phyloP scores from a whole-genome alignment of 1,284 basidiomycete species.

The Fistulinella cinereoalba region DNA sequence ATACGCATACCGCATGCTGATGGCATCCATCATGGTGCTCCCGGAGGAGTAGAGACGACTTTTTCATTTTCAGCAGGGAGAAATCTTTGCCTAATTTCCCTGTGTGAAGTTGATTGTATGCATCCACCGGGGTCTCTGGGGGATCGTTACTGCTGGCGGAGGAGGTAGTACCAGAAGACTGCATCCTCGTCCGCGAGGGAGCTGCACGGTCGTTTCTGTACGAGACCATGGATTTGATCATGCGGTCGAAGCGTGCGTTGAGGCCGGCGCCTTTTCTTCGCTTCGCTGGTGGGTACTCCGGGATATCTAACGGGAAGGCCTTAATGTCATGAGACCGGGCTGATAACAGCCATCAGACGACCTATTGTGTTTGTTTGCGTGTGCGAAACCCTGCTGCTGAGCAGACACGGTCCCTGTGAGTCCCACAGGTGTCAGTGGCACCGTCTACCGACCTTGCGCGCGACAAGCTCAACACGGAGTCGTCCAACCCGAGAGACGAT shows the following conservation, averaged over 20 bases:
- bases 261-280: constrained; percentile 48
- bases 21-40: constrained; percentile 9
- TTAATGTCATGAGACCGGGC: constrained; percentile 2
- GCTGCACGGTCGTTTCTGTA: constrained; percentile 17
- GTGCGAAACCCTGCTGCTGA: constrained; percentile 3
- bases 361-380: constrained; percentile 14
- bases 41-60: constrained; percentile 10
- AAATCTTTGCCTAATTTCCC: constrained; percentile 41
- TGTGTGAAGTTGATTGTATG: constrained; percentile 35
- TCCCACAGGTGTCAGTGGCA: not conserved
- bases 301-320: constrained; percentile 6
- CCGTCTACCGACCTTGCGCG: constrained; percentile 20
- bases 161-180: constrained; percentile 47
- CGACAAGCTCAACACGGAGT: constrained; percentile 15
- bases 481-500: not conserved
- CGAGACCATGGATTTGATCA: constrained; percentile 48
- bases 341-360: constrained; percentile 5
- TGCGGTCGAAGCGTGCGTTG: constrained; percentile 61
- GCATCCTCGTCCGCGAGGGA: constrained; percentile 29
- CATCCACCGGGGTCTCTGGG: constrained; percentile 44
- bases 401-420: not conserved
- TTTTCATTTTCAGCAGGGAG: constrained; percentile 43
- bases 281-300: constrained; percentile 33
- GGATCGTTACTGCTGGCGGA: constrained; percentile 42
- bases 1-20: constrained; percentile 32